Conservation (phyloP, 2,329 filamentous ascomycete genomes). For the Sordariomycetes sp. region DNA sequence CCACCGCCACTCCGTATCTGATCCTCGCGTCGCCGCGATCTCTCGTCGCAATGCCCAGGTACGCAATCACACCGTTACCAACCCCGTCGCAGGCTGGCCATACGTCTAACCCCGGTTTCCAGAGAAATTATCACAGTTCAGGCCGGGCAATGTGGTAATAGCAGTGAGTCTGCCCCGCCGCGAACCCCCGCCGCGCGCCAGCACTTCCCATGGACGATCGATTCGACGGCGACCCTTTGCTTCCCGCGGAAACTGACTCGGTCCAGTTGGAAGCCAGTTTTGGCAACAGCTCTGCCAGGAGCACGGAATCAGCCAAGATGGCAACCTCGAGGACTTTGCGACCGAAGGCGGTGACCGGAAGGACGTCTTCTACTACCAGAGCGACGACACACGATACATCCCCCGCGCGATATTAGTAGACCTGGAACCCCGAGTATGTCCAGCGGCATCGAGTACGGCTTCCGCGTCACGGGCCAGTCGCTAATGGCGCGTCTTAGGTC, state of each 20-base stretch:
- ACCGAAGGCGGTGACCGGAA: conserved; percentile 96
- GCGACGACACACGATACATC: conserved; percentile 96
- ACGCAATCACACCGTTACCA: not conserved
- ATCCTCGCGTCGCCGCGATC: not conserved
- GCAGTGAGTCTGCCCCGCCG: conserved; percentile 53
- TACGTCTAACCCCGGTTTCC: conserved; percentile 5
- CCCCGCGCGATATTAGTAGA: conserved; percentile 92
- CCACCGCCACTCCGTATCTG: not conserved
- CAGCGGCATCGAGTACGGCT: not conserved
- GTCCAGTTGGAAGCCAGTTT: conserved; percentile 87
- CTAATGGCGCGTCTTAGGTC: conserved; percentile 31
- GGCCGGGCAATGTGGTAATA: conserved; percentile 98
- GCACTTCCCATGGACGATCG: not conserved
- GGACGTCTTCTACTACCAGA: conserved; percentile 99
- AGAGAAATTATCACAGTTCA: conserved; percentile 99
- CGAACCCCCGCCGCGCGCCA: conserved; percentile 8
- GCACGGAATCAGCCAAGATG: conserved; percentile 94
- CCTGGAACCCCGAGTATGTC: conserved; percentile 69
- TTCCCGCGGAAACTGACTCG: conserved; percentile 18
- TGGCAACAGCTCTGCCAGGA: conserved; percentile 98
- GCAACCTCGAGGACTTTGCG: conserved; percentile 94
- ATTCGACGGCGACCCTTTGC: not conserved
- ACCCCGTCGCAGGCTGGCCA: not conserved
- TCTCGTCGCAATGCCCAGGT: conserved; percentile 8
- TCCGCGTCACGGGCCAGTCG: not conserved